These are phyloP conservation scores for Metschnikowia santaceciliae DNA, from an alignment of 805 yeast species.

Conservation along the genomic window DNA sequence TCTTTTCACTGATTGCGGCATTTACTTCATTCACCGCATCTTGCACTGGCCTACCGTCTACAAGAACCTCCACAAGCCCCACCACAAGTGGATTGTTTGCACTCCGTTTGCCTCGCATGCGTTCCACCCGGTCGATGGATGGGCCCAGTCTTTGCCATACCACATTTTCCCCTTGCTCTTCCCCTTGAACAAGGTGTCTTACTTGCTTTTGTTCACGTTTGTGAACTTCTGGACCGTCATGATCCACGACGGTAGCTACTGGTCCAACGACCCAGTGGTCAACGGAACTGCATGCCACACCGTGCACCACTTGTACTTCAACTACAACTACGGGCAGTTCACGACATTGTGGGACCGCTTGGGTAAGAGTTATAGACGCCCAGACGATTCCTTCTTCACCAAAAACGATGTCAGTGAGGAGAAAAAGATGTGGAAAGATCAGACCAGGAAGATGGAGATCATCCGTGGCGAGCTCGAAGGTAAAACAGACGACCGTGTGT, in stretches of 20 bases:
- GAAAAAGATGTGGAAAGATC: slow-evolving; percentile 62
- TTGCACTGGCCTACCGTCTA: slow-evolving; percentile 91
- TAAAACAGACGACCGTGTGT: slow-evolving; percentile 67
- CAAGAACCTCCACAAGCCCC: slow-evolving; percentile 89
- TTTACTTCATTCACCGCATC: slow-evolving; percentile 87
- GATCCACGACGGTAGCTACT: slow-evolving; percentile 97
- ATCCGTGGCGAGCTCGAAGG: slow-evolving; percentile 83
- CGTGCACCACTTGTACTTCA: slow-evolving; percentile 92
- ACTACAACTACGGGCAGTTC: slow-evolving; percentile 97
- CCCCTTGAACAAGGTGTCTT: slow-evolving; percentile 87
- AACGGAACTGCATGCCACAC: slow-evolving; percentile 99
- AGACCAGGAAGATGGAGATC: slow-evolving; percentile 68
- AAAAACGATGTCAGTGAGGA: slow-evolving; percentile 55
- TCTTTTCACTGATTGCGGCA: slow-evolving; percentile 90
- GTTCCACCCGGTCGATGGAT: slow-evolving; percentile 98
- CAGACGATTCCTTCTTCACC: slow-evolving; percentile 76
- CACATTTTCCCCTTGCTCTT: slow-evolving; percentile 87
- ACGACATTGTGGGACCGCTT: slow-evolving; percentile 97
- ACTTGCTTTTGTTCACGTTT: slow-evolving; percentile 76
- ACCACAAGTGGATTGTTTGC: slow-evolving; percentile 98
- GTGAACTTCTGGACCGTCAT: slow-evolving; percentile 98
- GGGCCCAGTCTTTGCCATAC: slow-evolving; percentile 87
- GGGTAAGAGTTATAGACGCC: slow-evolving; percentile 89
- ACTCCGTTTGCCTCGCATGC: slow-evolving; percentile 98
- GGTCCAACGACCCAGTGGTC: slow-evolving; percentile 88